phyloP scores from a whole-genome alignment of 1,284 basidiomycete genomes.

The Ganoderma multipileum region DNA sequence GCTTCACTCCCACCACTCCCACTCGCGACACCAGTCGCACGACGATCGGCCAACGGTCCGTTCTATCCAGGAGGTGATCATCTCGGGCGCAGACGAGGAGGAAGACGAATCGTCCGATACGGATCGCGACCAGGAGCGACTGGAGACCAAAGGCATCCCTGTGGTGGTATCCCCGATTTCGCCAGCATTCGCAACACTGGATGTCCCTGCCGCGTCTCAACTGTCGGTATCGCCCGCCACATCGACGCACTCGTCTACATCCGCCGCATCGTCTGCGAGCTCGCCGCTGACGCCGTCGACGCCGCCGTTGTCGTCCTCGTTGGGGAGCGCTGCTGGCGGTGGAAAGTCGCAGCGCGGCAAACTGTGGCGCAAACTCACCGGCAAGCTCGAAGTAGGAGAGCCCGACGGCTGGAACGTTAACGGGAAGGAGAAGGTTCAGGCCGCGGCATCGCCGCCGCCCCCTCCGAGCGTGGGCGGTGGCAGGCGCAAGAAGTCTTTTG shows the following conservation, averaged over 20 bases:
- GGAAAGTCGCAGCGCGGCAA: conserved; percentile 20
- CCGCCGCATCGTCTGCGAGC: conserved; percentile 24
- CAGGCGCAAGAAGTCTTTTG: conserved; percentile 27
- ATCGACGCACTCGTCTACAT: conserved; percentile 26
- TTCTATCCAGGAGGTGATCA: conserved; percentile 24
- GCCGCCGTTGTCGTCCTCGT: conserved; percentile 16
- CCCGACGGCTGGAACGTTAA: conserved; percentile 9
- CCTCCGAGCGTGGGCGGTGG: conserved; percentile 1
- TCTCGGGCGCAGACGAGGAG: neutral
- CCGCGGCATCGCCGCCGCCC: neutral
- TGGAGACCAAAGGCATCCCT: conserved; percentile 11
- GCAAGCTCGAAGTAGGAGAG: conserved; percentile 24
- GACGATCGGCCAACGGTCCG: conserved; percentile 25
- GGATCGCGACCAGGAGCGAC: conserved; percentile 12
- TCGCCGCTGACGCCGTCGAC: conserved; percentile 24
- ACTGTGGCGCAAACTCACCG: conserved; percentile 32
- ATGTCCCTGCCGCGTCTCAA: conserved; percentile 10
- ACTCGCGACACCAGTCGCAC: conserved; percentile 23
- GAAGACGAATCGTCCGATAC: conserved; percentile 18
- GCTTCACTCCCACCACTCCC: conserved; percentile 14
- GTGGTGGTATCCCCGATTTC: conserved; percentile 14
- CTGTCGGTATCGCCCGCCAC: conserved; percentile 12
- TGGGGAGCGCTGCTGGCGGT: neutral
- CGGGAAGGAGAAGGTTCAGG: conserved; percentile 10
- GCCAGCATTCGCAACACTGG: conserved; percentile 9